Base-by-base conservation (phyloP, 495 filamentous ascomycete species). In the Gamarada debralockiae region DNA sequence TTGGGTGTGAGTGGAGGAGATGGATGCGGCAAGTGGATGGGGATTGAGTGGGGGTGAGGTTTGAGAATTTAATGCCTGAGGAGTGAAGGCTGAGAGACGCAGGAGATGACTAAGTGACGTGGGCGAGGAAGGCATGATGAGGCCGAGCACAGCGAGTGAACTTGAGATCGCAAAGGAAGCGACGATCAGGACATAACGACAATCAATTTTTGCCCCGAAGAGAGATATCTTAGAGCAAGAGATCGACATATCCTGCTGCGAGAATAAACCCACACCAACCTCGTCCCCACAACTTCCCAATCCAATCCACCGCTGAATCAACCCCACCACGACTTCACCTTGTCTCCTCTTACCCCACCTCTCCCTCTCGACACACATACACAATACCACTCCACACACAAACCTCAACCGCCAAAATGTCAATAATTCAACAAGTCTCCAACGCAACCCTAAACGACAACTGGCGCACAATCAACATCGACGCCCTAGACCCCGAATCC, bases 381-480 rank as follows among this genome's bases (percentile, higher is more conserved):
- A 40, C 41, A 37, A 36, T 27, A 8, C 43, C 25, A 13, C 34
- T 49, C 42, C n/a, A n/a, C n/a, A n/a, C n/a, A n/a, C n/a, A n/a
- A n/a, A n/a, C n/a, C n/a, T n/a, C n/a, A n/a, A 5, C 44, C 51
- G 33, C 22, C 47, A 55, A 56, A 36, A 81, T 81, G 78, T 80
- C 77, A 34, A 76, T 81, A 56, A 78, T 80, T 63, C 78, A 79
- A 57, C 75, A 80, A 60, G 71, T 76, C 64, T 73, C 71, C 41
- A 43, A 62, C 27, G 70, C 77, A 29, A 67, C 76, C 50, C 70
- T 81, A 21, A 63, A 65, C 65, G 78, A 81, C 60, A 75, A 74
- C 76, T 96, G 89, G 83, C 88, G 91, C 66, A 95, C 89, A 61
- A 92, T 96, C 77, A 89, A 96, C 75, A 84, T 96, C 72, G 91